Percentiles rank a stretch among this genome's conserved stretches.
phyloP scores from a whole-genome alignment of 176 grass and related monocot genomes.

The Eragrostis nindensis region DNA sequence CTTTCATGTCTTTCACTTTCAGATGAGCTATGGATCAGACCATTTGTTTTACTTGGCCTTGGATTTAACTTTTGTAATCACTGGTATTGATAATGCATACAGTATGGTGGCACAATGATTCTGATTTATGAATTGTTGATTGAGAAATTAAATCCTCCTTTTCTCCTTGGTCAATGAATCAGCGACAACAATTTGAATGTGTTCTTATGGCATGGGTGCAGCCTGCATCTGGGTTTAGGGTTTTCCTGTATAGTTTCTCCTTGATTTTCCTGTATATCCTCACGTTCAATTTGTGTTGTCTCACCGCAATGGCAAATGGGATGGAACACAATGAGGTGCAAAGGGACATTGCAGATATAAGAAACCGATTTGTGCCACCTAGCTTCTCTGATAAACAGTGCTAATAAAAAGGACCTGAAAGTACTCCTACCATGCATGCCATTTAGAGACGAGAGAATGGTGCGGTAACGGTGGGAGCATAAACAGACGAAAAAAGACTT shows the following conservation, averaged over 20 bases:
- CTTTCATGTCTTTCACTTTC: constrained; percentile 43
- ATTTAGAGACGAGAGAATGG: no score
- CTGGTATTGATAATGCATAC: background rate
- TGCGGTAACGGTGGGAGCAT: no score
- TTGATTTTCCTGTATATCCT: background rate
- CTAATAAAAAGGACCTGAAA: no score
- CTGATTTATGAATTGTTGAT: background rate
- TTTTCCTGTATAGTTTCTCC: background rate
- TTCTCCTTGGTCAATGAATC: background rate
- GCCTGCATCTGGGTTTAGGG: no score
- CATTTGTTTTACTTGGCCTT: constrained; percentile 16
- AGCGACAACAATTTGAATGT: background rate
- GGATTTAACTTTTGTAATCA: constrained; percentile 29
- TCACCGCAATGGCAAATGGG: background rate
- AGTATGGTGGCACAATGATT: background rate
- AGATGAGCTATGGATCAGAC: constrained; percentile 44
- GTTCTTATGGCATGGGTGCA: no score
- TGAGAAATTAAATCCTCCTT: background rate
- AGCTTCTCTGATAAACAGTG: no score
- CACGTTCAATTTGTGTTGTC: background rate
- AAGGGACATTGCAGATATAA: no score
- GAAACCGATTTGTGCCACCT: no score
- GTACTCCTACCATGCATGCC: no score
- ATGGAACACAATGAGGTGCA: no score
- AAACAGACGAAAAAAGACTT: no score